Evolutionary conservation across 768 basidiomycete genomes (phyloP).

Genomic region (Clavulina sp.): DNA sequence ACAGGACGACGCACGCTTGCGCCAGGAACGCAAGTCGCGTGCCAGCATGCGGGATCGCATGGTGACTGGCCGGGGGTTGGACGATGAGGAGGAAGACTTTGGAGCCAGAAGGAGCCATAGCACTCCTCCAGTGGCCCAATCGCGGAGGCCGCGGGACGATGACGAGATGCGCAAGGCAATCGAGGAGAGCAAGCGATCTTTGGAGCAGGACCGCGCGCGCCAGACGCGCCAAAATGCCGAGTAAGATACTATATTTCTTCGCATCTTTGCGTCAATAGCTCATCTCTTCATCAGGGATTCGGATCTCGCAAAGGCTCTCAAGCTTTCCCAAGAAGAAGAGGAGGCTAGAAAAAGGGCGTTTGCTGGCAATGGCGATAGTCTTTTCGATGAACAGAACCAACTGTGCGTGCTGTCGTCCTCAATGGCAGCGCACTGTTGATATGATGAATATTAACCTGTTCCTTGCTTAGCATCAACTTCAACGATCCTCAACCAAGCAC

Average conservation of each 20-base stretch:
- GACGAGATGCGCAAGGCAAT: slow-evolving; percentile 76
- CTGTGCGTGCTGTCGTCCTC: slow-evolving; percentile 29
- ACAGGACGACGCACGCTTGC: slow-evolving; percentile 65
- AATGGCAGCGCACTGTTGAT: background rate
- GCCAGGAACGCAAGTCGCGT: slow-evolving; percentile 66
- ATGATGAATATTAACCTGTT: background rate
- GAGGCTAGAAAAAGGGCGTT: slow-evolving; percentile 48
- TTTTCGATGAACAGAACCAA: slow-evolving; percentile 81
- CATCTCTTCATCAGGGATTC: slow-evolving; percentile 28
- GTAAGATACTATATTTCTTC: slow-evolving; percentile 13
- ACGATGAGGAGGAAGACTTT: slow-evolving; percentile 22
- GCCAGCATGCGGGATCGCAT: slow-evolving; percentile 93
- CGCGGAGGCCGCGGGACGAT: slow-evolving; percentile 37
- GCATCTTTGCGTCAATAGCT: background rate
- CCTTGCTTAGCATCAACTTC: slow-evolving; percentile 24
- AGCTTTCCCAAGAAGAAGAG: slow-evolving; percentile 84
- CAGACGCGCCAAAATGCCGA: slow-evolving; percentile 31
- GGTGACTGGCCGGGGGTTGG: slow-evolving; percentile 39
- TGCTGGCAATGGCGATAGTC: slow-evolving; percentile 47
- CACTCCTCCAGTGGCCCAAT: slow-evolving; percentile 11
- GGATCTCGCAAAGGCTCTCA: slow-evolving; percentile 71
- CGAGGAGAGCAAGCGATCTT: slow-evolving; percentile 67
- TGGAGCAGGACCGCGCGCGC: slow-evolving; percentile 48
- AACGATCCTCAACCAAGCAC: slow-evolving; percentile 65
- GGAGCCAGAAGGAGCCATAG: slow-evolving; percentile 21